Evolutionary conservation across 2,329 filamentous ascomycete genomes (phyloP), one percentile per base, ranked within the genome.

Genomic region (Ilyonectria destructans): DNA sequence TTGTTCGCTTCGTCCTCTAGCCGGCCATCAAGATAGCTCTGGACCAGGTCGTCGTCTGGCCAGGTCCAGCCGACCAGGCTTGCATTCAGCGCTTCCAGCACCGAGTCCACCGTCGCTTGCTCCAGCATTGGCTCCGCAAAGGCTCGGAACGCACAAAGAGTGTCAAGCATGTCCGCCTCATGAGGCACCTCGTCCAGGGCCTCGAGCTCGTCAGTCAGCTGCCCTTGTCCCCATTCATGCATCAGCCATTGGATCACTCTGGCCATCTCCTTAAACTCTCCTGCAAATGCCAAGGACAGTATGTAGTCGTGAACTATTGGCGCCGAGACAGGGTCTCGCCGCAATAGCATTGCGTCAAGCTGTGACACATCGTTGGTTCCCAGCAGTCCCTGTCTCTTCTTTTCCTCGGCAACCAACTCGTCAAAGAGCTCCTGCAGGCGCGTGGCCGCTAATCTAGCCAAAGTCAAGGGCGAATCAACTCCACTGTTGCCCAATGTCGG

Each of bases 241-340:
- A 87, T 79, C 71, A 92, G 87, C 90, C 91, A 95, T 33, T 81
- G 78, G 15, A 91, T 79, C 6, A 91, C 79, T 4, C 81, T 81
- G 6, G 87, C 83, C 77, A 94, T 88, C 57, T 87, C 89, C 2
- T 86, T 80, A 56, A 84, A 83, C 70, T 93, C 89, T 40, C 86
- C 86, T n/a, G 90, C 78, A 59, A 87, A 85, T 1, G 88, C 91
- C 23, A 94, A 81, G 1, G 88, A 85, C 54, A 90, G 85, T 77
- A 94, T 85, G 75, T 93, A 92, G 2, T 83, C 82, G 72, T 92
- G 88, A 1, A 75, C 79, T 15, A 80, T 71, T 89, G 76, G 72
- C 6, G 77, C 79, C 63, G 75, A 71, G 45, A 81, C 77, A 2
- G 77, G 76, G 64, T 83, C 81, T 58, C 67, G 71, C 8, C 81